A percentile compares a stretch with the other conserved stretches of the same genome.
phyloP scores from a whole-genome alignment of 2,329 filamentous ascomycete species.

The Albifimbria verrucaria region DNA sequence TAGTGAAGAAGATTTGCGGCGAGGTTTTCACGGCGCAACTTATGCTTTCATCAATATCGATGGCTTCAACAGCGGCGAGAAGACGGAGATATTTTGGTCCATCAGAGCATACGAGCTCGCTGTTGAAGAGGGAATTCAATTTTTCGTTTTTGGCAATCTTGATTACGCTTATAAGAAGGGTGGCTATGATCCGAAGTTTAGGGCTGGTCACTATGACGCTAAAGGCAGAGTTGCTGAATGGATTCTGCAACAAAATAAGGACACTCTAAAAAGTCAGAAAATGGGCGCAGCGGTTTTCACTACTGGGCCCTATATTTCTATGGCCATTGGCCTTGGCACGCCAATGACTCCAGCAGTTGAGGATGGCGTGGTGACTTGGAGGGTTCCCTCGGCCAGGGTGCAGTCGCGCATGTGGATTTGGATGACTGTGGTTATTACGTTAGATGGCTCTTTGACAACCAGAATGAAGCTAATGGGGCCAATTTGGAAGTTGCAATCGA shows the following conservation, averaged over 20 bases:
- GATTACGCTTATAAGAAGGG: conserved; percentile 46
- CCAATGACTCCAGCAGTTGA: conserved; percentile 30
- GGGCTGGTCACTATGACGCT: conserved; percentile 45
- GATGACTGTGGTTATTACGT: conserved; percentile 45
- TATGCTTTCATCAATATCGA: conserved; percentile 54
- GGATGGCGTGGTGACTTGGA: conserved; percentile 33
- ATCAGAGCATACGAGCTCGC: neutral
- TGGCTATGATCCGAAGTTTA: conserved; percentile 41
- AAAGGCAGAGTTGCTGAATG: conserved; percentile 43
- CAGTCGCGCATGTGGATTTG: conserved; percentile 37
- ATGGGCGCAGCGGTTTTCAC: conserved; percentile 37
- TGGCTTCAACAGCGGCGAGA: conserved; percentile 39
- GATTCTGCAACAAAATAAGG: conserved; percentile 34
- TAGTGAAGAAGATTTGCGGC: conserved; percentile 39
- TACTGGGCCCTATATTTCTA: conserved; percentile 44
- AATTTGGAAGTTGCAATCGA: conserved; percentile 42
- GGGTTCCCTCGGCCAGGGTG: conserved; percentile 35
- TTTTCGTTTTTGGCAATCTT: conserved; percentile 46
- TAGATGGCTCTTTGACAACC: conserved; percentile 46
- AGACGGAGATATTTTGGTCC: neutral
- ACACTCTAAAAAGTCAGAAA: neutral
- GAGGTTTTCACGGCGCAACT: conserved; percentile 39
- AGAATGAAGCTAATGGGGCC: conserved; percentile 35
- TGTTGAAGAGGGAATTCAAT: conserved; percentile 19
- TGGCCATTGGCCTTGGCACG: conserved; percentile 32